Evolutionary conservation across 495 filamentous ascomycete genomes (phyloP).

Genomic region (Choiromyces venosus): DNA sequence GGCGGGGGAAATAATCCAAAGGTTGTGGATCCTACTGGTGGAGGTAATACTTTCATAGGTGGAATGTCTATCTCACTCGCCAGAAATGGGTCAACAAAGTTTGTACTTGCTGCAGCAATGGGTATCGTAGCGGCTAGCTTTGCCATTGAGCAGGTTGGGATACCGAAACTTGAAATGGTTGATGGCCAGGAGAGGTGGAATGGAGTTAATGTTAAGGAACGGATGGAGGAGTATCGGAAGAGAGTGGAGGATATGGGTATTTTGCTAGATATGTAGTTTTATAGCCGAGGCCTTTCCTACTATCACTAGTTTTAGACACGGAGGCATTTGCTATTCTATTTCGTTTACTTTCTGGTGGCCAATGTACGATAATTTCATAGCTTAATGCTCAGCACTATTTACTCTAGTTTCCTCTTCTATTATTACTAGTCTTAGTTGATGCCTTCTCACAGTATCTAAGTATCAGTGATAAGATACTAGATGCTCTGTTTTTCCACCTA

Average conservation of each 20-base stretch:
- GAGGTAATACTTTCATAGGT: conserved; percentile 88
- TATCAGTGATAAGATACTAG: background rate
- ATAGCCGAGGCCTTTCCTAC: background rate
- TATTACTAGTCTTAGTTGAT: background rate
- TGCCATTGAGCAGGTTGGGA: conserved; percentile 87
- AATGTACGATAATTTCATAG: background rate
- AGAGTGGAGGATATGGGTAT: conserved; percentile 32
- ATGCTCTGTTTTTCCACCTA: background rate
- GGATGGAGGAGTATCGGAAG: conserved; percentile 52
- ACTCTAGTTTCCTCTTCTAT: background rate
- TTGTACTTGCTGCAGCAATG: conserved; percentile 67
- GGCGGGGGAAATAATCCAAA: conserved; percentile 42
- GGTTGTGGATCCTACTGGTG: conserved; percentile 91
- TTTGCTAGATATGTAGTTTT: conserved; percentile 5
- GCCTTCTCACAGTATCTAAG: background rate
- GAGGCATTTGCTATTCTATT: background rate
- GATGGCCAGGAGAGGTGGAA: conserved; percentile 73
- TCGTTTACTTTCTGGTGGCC: background rate
- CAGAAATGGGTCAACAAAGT: conserved; percentile 48
- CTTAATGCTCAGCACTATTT: background rate
- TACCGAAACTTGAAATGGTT: conserved; percentile 57
- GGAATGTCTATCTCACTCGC: conserved; percentile 71
- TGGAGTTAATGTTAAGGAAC: conserved; percentile 52
- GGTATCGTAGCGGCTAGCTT: conserved; percentile 86
- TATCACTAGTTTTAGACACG: background rate